Conservation (phyloP, 2,329 filamentous ascomycete species). For the Triangularia verruculosa region DNA sequence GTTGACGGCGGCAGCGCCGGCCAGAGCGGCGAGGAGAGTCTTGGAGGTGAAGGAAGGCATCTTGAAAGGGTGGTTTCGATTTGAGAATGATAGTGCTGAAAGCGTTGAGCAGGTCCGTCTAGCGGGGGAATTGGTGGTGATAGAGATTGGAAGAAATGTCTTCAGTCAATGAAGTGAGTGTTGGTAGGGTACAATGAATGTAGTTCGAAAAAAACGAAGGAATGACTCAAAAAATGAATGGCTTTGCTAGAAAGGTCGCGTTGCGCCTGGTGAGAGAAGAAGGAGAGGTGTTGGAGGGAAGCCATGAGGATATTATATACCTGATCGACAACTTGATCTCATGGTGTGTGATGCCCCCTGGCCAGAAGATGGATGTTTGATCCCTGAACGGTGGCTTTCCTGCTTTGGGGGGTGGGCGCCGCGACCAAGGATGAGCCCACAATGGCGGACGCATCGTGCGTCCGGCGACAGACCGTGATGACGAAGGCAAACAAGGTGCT, state of each 20-base stretch:
- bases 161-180: slow-evolving; percentile 30
- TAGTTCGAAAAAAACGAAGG: slow-evolving; percentile 16
- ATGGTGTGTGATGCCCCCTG: not conserved
- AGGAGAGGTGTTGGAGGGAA: not conserved
- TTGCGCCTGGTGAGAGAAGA: slow-evolving; percentile 23
- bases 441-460: slow-evolving; percentile 5
- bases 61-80: slow-evolving; percentile 13
- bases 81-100: not conserved
- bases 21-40: slow-evolving; percentile 23
- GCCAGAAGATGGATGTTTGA: not conserved
- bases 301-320: slow-evolving; percentile 17
- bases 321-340: not conserved
- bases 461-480: slow-evolving; percentile 11
- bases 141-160: slow-evolving; percentile 19
- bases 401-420: slow-evolving; percentile 6
- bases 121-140: slow-evolving; percentile 21
- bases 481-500: not conserved
- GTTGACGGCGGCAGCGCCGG: slow-evolving; percentile 23
- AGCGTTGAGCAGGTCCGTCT: slow-evolving; percentile 21
- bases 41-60: slow-evolving; percentile 26
- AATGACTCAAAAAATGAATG: slow-evolving; percentile 16
- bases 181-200: slow-evolving; percentile 20
- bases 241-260: slow-evolving; percentile 21
- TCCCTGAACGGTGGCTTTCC: slow-evolving; percentile 7
- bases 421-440: slow-evolving; percentile 5